These are phyloP conservation scores for Rutstroemia sp. DNA, from an alignment of 2,329 filamentous ascomycete species.

Conservation along the genomic window DNA sequence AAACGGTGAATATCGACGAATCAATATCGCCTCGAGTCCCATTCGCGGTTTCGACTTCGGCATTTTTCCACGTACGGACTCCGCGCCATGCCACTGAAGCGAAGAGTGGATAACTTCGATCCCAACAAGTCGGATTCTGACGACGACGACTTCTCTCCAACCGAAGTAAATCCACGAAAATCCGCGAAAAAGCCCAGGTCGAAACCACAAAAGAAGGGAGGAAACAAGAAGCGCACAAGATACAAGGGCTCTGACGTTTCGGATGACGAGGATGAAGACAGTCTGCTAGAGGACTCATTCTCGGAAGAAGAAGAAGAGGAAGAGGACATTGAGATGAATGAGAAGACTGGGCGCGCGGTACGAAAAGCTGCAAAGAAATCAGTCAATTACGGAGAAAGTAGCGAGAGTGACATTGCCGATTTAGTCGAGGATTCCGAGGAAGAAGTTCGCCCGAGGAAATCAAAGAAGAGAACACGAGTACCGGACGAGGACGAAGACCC, in stretches of 20 bases:
- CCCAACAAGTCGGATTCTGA: constrained; percentile 59
- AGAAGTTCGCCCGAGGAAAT: constrained; percentile 13
- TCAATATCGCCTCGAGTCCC: not conserved
- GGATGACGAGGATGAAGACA: constrained; percentile 48
- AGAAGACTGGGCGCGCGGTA: constrained; percentile 40
- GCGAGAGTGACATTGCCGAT: constrained; percentile 30
- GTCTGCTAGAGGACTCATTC: constrained; percentile 42
- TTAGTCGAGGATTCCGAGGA: constrained; percentile 29
- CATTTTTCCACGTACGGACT: not conserved
- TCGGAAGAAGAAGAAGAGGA: constrained; percentile 35
- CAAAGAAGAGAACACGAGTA: constrained; percentile 23
- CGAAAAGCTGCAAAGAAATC: constrained; percentile 40
- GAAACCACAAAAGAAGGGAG: constrained; percentile 21
- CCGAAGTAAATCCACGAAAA: constrained; percentile 38
- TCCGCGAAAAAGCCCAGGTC: constrained; percentile 34
- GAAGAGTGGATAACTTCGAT: constrained; percentile 57
- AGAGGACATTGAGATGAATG: constrained; percentile 36
- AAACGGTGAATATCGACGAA: not conserved
- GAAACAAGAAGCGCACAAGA: constrained; percentile 33
- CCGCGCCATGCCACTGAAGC: constrained; percentile 25
- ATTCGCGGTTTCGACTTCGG: not conserved
- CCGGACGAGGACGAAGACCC: constrained; percentile 22
- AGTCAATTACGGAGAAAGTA: constrained; percentile 42
- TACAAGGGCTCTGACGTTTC: constrained; percentile 58
- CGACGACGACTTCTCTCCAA: constrained; percentile 58